A percentile compares a stretch with the other conserved stretches of the same genome.
These are phyloP conservation scores for Arabidopsis suecica DNA, from an alignment of 345 rosid genomes.

Conservation along the genomic window DNA sequence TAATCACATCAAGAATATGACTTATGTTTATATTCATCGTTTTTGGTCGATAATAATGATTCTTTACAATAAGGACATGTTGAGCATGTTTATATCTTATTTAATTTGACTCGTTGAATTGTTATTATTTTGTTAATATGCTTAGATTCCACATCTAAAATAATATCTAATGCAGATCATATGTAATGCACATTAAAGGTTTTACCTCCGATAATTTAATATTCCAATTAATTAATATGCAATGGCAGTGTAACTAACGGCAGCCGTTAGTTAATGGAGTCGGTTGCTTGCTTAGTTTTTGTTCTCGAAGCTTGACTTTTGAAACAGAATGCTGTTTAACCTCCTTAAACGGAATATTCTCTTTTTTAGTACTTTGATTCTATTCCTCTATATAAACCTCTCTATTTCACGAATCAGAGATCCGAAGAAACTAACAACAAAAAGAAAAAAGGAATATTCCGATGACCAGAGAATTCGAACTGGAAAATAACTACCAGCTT, in stretches of 20 bases:
- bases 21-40: background rate
- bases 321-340: conserved; percentile 31
- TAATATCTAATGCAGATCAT: background rate
- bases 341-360: conserved; percentile 39
- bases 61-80: conserved; percentile 19
- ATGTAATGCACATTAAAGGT: background rate
- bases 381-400: conserved; percentile 24
- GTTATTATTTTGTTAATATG: background rate
- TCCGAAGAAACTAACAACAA: background rate
- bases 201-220: too few species aligned
- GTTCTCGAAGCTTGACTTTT: conserved; percentile 29
- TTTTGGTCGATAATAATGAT: background rate
- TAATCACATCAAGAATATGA: conserved; percentile 9
- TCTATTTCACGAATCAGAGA: background rate
- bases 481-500: conserved; percentile 57
- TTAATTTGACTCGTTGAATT: conserved; percentile 3
- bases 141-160: background rate
- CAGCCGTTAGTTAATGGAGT: conserved; percentile 27
- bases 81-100: background rate
- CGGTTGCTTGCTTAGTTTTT: conserved; percentile 3
- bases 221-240: too few species aligned
- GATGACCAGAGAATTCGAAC: conserved; percentile 45
- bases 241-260: background rate
- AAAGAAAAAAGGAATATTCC: conserved; percentile 19
- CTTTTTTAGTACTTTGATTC: conserved; percentile 32